Conservation (phyloP, 1,139 yeast genomes). For the Pichia sp. region DNA sequence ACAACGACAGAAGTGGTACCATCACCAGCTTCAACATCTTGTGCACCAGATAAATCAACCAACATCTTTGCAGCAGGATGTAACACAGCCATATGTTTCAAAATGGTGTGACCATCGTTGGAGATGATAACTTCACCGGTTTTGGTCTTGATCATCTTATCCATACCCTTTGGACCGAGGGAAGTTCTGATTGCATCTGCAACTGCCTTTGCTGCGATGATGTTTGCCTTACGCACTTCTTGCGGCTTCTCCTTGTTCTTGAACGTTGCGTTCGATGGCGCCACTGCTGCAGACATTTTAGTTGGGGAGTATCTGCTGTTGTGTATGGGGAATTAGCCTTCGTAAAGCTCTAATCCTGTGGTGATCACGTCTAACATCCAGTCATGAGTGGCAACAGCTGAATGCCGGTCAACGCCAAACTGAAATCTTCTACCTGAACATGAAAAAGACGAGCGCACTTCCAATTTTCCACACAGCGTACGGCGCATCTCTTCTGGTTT, state of each 20-base stretch:
- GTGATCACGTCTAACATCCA: too few species aligned
- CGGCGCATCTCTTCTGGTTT: too few species aligned
- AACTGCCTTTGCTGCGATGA: conserved; percentile 94
- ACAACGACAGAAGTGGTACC: conserved; percentile 98
- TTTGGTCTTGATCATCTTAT: conserved; percentile 94
- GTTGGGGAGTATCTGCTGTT: too few species aligned
- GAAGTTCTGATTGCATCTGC: conserved; percentile 98
- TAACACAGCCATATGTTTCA: conserved; percentile 94
- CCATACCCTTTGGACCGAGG: conserved; percentile 99
- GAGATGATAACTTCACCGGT: conserved; percentile 91
- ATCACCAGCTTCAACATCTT: conserved; percentile 98
- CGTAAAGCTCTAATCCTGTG: too few species aligned
- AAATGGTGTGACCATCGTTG: conserved; percentile 95
- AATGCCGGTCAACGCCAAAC: too few species aligned
- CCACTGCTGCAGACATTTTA: conserved; percentile 23
- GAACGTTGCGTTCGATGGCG: conserved; percentile 81
- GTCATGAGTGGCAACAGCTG: too few species aligned
- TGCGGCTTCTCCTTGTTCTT: conserved; percentile 95
- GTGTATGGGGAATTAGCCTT: too few species aligned
- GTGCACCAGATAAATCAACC: conserved; percentile 96
- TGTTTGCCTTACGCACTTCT: conserved; percentile 90
- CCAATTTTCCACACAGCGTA: too few species aligned
- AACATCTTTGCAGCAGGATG: conserved; percentile 99
- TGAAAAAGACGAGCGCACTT: too few species aligned
- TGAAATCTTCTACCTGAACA: too few species aligned